Percentiles rank a stretch among this genome's conserved stretches.
Evolutionary conservation across 345 rosid species (phyloP).

Genomic region (Litchi chinensis): DNA sequence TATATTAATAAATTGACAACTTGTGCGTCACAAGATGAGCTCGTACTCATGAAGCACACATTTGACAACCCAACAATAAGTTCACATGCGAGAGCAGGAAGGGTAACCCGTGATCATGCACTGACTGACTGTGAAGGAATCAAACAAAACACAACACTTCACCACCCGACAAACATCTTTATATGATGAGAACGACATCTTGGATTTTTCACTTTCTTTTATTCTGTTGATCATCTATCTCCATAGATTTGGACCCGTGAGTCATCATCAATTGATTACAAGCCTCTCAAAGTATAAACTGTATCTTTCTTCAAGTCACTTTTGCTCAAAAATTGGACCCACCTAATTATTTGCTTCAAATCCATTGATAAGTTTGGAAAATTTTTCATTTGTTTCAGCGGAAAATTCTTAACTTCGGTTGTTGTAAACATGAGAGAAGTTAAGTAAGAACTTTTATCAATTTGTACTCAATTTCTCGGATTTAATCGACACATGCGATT

Average conservation of each 20-base stretch:
- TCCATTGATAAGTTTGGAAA: neutral
- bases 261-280: neutral
- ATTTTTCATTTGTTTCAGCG: neutral
- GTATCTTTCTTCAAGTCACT: neutral
- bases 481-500: too few species aligned
- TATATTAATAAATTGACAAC: neutral
- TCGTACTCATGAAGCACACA: neutral
- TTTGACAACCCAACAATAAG: slow-evolving; percentile 6
- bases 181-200: slow-evolving; percentile 15
- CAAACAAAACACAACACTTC: slow-evolving; percentile 23
- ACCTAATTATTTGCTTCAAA: neutral
- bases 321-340: neutral
- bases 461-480: too few species aligned
- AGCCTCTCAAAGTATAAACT: neutral
- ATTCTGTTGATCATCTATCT: neutral
- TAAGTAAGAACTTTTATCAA: too few species aligned
- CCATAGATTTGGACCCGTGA: slow-evolving; percentile 28
- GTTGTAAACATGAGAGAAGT: too few species aligned
- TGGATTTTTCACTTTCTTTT: slow-evolving; percentile 15
- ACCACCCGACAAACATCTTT: slow-evolving; percentile 28
- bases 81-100: slow-evolving; percentile 30
- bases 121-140: slow-evolving; percentile 23
- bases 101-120: slow-evolving; percentile 38
- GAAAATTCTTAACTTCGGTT: neutral
- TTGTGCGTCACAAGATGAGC: neutral